These are phyloP conservation scores for Parafenestella ontariensis DNA, from an alignment of 2,329 filamentous ascomycete species.

Conservation along the genomic window DNA sequence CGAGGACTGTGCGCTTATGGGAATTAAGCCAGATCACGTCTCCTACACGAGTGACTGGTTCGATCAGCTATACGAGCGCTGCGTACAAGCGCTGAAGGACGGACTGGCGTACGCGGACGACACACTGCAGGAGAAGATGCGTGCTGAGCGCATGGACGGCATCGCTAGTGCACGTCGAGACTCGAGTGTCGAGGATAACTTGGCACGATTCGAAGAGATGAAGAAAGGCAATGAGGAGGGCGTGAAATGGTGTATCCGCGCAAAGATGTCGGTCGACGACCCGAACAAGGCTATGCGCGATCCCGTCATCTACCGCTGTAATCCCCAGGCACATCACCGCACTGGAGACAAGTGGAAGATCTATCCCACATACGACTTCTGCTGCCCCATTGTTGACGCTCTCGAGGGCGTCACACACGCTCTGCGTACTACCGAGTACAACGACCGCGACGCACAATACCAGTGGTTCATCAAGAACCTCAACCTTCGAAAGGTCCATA, in stretches of 20 bases:
- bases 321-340: conserved; percentile 74
- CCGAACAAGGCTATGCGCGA: conserved; percentile 96
- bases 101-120: conserved; percentile 95
- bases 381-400: conserved; percentile 81
- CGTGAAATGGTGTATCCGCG: conserved; percentile 86
- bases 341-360: conserved; percentile 83
- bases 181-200: conserved; percentile 78
- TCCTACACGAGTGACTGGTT: conserved; percentile 97
- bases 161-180: conserved; percentile 83
- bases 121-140: conserved; percentile 88
- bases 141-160: conserved; percentile 81
- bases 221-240: conserved; percentile 83
- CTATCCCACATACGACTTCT: conserved; percentile 88
- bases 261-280: conserved; percentile 90
- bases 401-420: conserved; percentile 85
- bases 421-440: conserved; percentile 84
- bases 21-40: conserved; percentile 84
- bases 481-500: conserved; percentile 76
- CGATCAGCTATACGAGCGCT: conserved; percentile 85
- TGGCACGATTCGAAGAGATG: conserved; percentile 92
- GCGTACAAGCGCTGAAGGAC: conserved; percentile 81
- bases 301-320: conserved; percentile 97
- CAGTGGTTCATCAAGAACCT: conserved; percentile 83
- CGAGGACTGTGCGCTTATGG: conserved; percentile 89
- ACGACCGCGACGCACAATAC: conserved; percentile 85